These are phyloP conservation scores for Zelonia costaricensis DNA, from an alignment of 208 protist genomes.

Conservation along the genomic window DNA sequence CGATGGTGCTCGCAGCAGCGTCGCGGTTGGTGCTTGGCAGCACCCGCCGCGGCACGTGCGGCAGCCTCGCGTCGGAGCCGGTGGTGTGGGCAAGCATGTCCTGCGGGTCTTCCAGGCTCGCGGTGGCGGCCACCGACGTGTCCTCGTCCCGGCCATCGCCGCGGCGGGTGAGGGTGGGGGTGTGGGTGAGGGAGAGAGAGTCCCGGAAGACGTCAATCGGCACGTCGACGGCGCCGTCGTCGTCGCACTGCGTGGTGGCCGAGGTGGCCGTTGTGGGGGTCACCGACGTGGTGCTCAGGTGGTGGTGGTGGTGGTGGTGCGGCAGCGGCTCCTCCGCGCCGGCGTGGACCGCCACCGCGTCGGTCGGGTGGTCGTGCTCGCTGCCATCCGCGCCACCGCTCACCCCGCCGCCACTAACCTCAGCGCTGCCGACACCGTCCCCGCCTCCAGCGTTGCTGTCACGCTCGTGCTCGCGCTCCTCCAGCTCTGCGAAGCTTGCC, in stretches of 20 bases:
- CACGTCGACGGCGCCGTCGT: constrained; percentile 10
- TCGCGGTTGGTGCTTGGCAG: not conserved
- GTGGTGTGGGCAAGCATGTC: constrained; percentile 10
- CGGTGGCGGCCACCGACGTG: constrained; percentile 9
- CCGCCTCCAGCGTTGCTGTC: too few species aligned
- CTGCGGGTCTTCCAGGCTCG: constrained; percentile 6
- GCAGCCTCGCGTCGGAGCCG: constrained; percentile 7
- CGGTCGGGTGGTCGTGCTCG: too few species aligned
- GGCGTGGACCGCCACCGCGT: not conserved
- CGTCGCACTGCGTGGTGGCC: constrained; percentile 6
- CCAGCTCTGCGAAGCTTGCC: too few species aligned
- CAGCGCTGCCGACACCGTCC: too few species aligned
- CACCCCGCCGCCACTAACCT: too few species aligned
- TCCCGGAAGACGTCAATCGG: constrained; percentile 27
- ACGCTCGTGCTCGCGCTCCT: too few species aligned
- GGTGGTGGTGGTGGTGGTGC: not conserved
- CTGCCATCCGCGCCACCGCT: too few species aligned
- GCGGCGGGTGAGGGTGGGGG: constrained; percentile 16
- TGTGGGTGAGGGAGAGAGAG: constrained; percentile 24
- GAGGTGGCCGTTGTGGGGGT: constrained; percentile 2
- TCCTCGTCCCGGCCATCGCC: constrained; percentile 11
- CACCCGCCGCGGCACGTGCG: not conserved
- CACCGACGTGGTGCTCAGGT: not conserved
- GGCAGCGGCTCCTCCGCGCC: not conserved
- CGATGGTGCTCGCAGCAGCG: not conserved